Conservation (phyloP, 768 basidiomycete genomes). For the Naganishia kalamii region DNA sequence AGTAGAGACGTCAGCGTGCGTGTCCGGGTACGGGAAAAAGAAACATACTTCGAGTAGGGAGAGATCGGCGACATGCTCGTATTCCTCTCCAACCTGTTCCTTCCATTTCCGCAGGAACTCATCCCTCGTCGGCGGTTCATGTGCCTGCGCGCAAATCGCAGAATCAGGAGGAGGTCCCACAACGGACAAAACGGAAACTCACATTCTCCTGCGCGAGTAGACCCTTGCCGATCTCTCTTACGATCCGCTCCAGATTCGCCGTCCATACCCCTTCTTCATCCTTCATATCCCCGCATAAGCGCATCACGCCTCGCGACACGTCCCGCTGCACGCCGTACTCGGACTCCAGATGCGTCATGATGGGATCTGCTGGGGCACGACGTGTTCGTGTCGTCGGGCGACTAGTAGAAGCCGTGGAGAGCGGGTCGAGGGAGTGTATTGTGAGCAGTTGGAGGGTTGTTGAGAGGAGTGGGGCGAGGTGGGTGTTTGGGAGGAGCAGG, state of each 20-base stretch:
- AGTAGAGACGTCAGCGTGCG: neutral
- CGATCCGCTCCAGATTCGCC: conserved; percentile 58
- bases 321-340: conserved; percentile 63
- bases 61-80: conserved; percentile 59
- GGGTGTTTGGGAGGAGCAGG: conserved; percentile 58
- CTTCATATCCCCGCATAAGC: conserved; percentile 66
- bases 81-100: conserved; percentile 68
- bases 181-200: neutral
- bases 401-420: neutral
- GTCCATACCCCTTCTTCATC: conserved; percentile 56
- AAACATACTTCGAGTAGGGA: conserved; percentile 59
- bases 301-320: conserved; percentile 64
- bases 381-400: neutral
- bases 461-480: conserved; percentile 55
- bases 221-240: conserved; percentile 71
- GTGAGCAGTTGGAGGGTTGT: conserved; percentile 70
- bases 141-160: neutral
- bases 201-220: conserved; percentile 63
- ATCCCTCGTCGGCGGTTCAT: conserved; percentile 6
- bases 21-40: neutral
- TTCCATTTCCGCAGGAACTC: conserved; percentile 66
- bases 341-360: conserved; percentile 59
- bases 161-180: neutral
- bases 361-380: conserved; percentile 15
- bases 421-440: conserved; percentile 42